Conservation (phyloP, 2,329 filamentous ascomycete species). For the Hypoxylon sp. region DNA sequence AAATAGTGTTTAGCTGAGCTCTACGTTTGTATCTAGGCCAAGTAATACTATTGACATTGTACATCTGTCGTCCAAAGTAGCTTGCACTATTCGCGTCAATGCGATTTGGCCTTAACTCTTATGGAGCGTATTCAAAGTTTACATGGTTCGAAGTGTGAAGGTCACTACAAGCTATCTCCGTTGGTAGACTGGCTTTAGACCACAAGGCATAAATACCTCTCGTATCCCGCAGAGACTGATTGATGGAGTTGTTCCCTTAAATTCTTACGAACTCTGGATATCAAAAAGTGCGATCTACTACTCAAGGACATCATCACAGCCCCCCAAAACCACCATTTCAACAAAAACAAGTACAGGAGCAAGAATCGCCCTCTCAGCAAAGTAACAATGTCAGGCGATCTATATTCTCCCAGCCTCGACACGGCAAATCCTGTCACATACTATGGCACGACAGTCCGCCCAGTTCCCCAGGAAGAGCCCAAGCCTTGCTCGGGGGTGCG, state of each 20-base stretch:
- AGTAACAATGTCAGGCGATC: neutral
- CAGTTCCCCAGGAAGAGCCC: too few relatives aligned
- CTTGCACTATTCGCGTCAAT: neutral
- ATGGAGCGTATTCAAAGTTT: conserved; percentile 7
- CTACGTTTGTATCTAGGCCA: neutral
- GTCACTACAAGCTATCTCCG: neutral
- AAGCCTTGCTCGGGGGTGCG: neutral
- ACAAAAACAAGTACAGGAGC: neutral
- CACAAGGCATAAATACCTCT: neutral
- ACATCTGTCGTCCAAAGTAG: neutral
- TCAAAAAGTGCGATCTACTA: neutral
- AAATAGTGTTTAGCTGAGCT: neutral
- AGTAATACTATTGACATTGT: neutral
- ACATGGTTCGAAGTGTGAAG: neutral
- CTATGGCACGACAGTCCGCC: too few relatives aligned
- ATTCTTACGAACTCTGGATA: neutral
- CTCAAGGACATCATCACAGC: neutral
- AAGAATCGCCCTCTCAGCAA: neutral
- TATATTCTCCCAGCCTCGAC: too few relatives aligned
- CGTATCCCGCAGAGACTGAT: neutral
- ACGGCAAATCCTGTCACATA: too few relatives aligned
- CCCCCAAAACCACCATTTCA: neutral
- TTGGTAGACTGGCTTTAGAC: neutral
- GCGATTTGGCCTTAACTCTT: neutral
- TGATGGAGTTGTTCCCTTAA: neutral